phyloP scores from a whole-genome alignment of 1,284 basidiomycete species.

The Coniophora puteana region DNA sequence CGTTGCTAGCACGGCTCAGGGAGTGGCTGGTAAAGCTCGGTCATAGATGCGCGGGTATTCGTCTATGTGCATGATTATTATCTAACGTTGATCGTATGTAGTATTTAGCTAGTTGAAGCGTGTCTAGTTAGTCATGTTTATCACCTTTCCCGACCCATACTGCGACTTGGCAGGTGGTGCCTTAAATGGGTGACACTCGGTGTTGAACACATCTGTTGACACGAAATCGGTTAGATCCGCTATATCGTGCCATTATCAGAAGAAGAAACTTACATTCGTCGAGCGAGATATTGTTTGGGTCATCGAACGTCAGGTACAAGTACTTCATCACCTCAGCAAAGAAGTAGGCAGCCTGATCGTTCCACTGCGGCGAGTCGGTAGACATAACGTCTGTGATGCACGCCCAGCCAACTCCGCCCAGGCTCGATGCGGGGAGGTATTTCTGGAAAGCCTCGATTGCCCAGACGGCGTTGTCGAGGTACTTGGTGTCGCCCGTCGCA shows the following conservation, averaged over 20 bases:
- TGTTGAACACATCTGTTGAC: conserved; percentile 60
- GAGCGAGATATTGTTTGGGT: conserved; percentile 55
- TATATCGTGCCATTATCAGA: background rate
- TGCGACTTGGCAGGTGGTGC: conserved; percentile 39
- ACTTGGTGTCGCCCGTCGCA: conserved; percentile 48
- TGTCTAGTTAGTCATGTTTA: too few species aligned
- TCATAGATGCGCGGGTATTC: too few species aligned
- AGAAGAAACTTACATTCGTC: conserved; percentile 48
- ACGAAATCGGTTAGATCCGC: conserved; percentile 2
- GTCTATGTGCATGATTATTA: too few species aligned
- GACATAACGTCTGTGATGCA: conserved; percentile 45
- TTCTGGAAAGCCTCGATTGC: conserved; percentile 37
- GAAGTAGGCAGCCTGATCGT: conserved; percentile 70
- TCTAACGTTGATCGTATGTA: too few species aligned
- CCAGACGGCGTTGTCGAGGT: conserved; percentile 29
- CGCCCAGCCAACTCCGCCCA: conserved; percentile 38
- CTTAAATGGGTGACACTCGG: conserved; percentile 60
- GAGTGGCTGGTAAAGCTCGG: too few species aligned
- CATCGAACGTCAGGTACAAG: conserved; percentile 68
- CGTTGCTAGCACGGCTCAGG: too few species aligned
- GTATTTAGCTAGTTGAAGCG: too few species aligned
- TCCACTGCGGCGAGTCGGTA: conserved; percentile 36
- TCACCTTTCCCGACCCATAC: conserved; percentile 36
- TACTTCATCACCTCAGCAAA: conserved; percentile 74
- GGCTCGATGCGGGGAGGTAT: conserved; percentile 36